phyloP scores from a whole-genome alignment of 2,329 filamentous ascomycete species.

The Xylariales sp. region DNA sequence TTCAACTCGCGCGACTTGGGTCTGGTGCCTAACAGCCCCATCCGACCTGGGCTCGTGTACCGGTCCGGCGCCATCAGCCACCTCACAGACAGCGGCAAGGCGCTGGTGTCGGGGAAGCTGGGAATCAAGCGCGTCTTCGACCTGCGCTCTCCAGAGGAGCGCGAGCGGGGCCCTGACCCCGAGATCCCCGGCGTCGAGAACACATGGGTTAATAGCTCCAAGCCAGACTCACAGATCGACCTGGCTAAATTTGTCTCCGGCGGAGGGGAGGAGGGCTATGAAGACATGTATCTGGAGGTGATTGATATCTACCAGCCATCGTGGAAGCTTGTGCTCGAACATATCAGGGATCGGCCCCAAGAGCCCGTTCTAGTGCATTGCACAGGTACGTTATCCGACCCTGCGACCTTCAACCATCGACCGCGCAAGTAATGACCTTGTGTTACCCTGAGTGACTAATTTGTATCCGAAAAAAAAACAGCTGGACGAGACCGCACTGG shows the following conservation, averaged over 20 bases:
- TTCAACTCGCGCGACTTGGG: slow-evolving; percentile 51
- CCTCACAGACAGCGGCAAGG: slow-evolving; percentile 28
- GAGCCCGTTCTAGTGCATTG: slow-evolving; percentile 50
- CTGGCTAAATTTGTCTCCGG: slow-evolving; percentile 39
- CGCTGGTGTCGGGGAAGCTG: slow-evolving; percentile 31
- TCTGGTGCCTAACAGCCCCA: slow-evolving; percentile 32
- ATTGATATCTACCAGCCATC: slow-evolving; percentile 35
- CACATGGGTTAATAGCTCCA: slow-evolving; percentile 34
- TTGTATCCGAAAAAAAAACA: no score
- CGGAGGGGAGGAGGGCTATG: slow-evolving; percentile 38
- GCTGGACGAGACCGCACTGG: slow-evolving; percentile 53
- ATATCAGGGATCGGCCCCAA: slow-evolving; percentile 38
- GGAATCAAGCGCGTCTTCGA: slow-evolving; percentile 45
- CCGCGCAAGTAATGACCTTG: no score
- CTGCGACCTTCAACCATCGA: no score
- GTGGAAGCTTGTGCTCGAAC: slow-evolving; percentile 41
- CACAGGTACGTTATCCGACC: slow-evolving; percentile 34
- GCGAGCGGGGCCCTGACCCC: slow-evolving; percentile 37
- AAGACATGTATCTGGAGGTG: slow-evolving; percentile 43
- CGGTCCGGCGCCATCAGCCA: slow-evolving; percentile 40
- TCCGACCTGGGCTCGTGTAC: slow-evolving; percentile 38
- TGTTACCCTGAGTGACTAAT: no score
- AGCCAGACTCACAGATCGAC: slow-evolving; percentile 29
- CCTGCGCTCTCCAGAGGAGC: slow-evolving; percentile 42
- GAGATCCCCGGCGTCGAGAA: slow-evolving; percentile 38